Evolutionary conservation across 768 basidiomycete species (phyloP).

Genomic region (Saitozyma podzolica): DNA sequence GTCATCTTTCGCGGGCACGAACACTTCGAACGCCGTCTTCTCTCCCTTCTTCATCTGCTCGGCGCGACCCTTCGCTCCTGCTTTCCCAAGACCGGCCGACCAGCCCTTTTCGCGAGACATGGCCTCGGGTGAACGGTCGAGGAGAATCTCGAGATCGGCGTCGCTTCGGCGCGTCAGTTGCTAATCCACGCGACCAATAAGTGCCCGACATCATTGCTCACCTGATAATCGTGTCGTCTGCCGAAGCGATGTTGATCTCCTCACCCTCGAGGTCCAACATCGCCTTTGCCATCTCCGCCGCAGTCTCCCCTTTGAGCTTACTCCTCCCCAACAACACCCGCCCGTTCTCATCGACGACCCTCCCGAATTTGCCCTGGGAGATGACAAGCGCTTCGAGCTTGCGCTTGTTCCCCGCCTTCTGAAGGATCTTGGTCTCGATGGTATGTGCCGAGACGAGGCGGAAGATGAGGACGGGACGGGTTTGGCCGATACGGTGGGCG

Average conservation of each 20-base stretch:
- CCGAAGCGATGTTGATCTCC: conserved; percentile 80
- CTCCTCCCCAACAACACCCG: conserved; percentile 51
- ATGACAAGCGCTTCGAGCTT: conserved; percentile 94
- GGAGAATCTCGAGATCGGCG: conserved; percentile 71
- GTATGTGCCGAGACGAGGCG: conserved; percentile 76
- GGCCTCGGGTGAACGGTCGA: conserved; percentile 63
- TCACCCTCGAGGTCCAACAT: conserved; percentile 79
- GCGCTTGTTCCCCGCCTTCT: conserved; percentile 64
- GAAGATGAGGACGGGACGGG: conserved; percentile 82
- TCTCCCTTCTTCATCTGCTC: conserved; percentile 45
- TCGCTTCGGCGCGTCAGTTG: conserved; percentile 58
- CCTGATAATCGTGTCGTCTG: conserved; percentile 68
- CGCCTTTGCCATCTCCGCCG: conserved; percentile 76
- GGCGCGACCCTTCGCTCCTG: conserved; percentile 18
- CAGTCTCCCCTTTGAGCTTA: conserved; percentile 57
- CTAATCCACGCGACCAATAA: not conserved
- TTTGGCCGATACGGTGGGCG: conserved; percentile 95
- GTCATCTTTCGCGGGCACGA: conserved; percentile 47
- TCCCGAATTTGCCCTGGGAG: conserved; percentile 86
- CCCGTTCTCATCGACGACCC: conserved; percentile 60
- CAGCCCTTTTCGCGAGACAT: conserved; percentile 49
- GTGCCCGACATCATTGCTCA: conserved; percentile 12
- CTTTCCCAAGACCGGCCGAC: conserved; percentile 44
- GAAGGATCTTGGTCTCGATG: conserved; percentile 87
- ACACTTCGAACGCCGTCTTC: conserved; percentile 49